Base-by-base conservation (phyloP, 495 filamentous ascomycete species). In the Hypoxylon fuscum region DNA sequence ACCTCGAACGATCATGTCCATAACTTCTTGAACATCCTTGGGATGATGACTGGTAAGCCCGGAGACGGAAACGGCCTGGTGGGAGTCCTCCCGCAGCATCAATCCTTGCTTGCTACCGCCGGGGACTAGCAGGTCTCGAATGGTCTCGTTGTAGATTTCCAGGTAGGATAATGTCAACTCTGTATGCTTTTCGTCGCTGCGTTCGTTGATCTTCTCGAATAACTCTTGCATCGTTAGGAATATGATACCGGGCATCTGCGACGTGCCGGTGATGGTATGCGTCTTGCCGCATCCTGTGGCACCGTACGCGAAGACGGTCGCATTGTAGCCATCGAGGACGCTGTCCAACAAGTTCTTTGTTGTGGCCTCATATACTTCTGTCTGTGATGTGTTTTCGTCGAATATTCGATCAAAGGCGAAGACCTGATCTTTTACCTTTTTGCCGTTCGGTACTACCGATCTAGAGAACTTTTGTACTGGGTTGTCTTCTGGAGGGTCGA, bases 111-210 rank as follows among this genome's bases (percentile, higher is more conserved):
- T 98, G 72, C 88, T 90, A 27, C 89, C 91, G 21, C 91, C 90
- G 3, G 91, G 89, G 15, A 96, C 88, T 9, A 99, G 83, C 64
- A 99, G 77, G 74, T 99, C 95, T 35, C 95, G 90, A 59, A 99
- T 99, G 0, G 94, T 98, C 75, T 99, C 95, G 70, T 99, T 99
- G 80, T 99, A 99, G 42, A 99, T 99, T 71, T 99, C 95, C 12
- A 99, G 84, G 73, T 98, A 99, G 0, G 93, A 97, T 9, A 99
- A 87, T 0, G 93, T 92, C 29, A 99, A 74, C 68, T 97, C 93
- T 14, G 92, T 94, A 12, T 87, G 80, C 70, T 98, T 98, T 55
- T 97, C 93, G 46, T 86, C 84, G 34, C 86, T 87, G 34, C 90
- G 77, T 34, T 97, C 96, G n/a, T 83, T 77, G 58, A 99, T 97